phyloP scores from a whole-genome alignment of 78 protist genomes.

The Monosiga brevicollis region DNA sequence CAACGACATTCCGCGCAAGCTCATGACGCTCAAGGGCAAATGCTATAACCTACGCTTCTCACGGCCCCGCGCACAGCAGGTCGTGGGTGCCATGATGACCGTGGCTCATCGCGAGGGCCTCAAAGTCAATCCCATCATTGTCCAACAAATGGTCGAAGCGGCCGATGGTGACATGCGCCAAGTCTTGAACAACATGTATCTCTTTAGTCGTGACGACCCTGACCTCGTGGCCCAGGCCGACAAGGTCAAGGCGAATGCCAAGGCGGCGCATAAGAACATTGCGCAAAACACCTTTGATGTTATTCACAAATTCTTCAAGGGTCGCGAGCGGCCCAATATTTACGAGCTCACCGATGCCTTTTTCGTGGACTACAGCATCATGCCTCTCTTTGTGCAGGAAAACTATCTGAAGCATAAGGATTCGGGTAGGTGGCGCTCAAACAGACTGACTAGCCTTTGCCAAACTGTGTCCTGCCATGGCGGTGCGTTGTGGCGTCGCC shows the following conservation, averaged over 20 bases:
- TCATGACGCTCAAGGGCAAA: constrained; percentile 57
- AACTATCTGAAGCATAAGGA: constrained; percentile 21
- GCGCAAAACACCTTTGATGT: constrained; percentile 27
- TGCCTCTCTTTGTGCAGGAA: constrained; percentile 56
- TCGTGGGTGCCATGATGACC: neutral
- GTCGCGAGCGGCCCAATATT: neutral
- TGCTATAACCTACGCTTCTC: constrained; percentile 66
- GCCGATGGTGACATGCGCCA: constrained; percentile 30
- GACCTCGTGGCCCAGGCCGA: neutral
- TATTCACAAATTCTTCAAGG: neutral
- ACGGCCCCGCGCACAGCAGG: constrained; percentile 10
- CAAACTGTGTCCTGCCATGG: no score
- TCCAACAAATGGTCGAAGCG: neutral
- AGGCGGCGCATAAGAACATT: constrained; percentile 26
- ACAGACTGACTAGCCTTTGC: no score
- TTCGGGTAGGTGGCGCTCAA: neutral
- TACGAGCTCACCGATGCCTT: constrained; percentile 14
- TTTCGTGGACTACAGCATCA: constrained; percentile 31
- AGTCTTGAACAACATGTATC: neutral
- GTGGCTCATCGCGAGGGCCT: neutral
- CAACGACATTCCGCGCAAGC: constrained; percentile 77
- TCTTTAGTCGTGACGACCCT: neutral
- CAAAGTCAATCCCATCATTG: neutral
- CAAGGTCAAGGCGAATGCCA: no score
- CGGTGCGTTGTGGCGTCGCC: no score